Conservation (phyloP, 2,329 filamentous ascomycete genomes). For the Ilyonectria mors-panacis region DNA sequence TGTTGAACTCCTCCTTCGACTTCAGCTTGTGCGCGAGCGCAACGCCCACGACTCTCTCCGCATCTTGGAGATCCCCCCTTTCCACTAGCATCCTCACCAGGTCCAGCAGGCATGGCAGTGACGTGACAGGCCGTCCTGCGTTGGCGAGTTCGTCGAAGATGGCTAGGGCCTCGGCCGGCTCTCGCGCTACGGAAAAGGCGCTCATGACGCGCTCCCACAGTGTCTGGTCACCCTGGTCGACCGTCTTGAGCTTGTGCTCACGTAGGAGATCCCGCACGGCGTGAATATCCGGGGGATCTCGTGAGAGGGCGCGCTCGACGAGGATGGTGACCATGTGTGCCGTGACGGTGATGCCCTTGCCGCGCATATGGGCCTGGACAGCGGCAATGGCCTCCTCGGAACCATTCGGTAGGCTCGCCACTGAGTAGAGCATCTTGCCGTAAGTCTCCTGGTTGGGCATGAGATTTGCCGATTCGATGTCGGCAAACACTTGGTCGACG, state of each 20-base stretch:
- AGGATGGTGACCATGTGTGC: conserved; percentile 83
- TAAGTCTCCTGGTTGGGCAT: conserved; percentile 75
- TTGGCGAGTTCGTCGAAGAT: conserved; percentile 63
- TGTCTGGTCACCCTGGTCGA: conserved; percentile 66
- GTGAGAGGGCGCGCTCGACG: conserved; percentile 75
- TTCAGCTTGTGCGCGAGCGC: conserved; percentile 49
- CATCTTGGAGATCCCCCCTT: conserved; percentile 44
- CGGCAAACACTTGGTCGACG: conserved; percentile 68
- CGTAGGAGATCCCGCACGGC: conserved; percentile 74
- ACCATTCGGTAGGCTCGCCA: conserved; percentile 53
- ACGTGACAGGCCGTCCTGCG: conserved; percentile 57
- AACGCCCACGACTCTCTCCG: conserved; percentile 51
- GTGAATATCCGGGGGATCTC: conserved; percentile 69
- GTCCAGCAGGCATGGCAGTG: conserved; percentile 60
- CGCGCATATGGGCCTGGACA: conserved; percentile 75
- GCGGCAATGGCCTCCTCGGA: conserved; percentile 68
- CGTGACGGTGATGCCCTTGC: conserved; percentile 66
- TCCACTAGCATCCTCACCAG: conserved; percentile 56
- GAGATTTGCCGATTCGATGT: conserved; percentile 71
- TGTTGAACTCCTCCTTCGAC: conserved; percentile 38
- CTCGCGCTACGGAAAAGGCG: conserved; percentile 72
- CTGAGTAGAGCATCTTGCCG: conserved; percentile 76
- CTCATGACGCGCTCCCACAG: conserved; percentile 81
- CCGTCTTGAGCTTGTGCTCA: conserved; percentile 63
- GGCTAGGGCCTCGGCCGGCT: conserved; percentile 64